A percentile compares a stretch with the other conserved stretches of the same genome.
Conservation (phyloP, 495 filamentous ascomycete genomes). For the Trichoderma parareesei region DNA sequence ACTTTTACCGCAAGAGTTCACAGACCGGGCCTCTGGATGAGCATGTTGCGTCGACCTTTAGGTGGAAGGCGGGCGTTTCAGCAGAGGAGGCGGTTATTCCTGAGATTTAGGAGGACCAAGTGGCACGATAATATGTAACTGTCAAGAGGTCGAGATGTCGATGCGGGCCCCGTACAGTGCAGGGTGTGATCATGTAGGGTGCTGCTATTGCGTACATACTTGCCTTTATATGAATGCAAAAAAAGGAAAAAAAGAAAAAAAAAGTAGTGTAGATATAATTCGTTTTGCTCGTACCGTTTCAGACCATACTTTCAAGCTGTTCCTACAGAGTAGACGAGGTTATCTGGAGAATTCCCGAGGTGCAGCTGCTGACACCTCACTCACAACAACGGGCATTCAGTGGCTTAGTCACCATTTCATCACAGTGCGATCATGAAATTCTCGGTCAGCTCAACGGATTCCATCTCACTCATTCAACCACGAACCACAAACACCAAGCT, state of each 20-base stretch:
- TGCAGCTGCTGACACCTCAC: background rate
- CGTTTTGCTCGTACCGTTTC: no score
- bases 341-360: no score
- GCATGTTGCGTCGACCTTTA: conserved; percentile 28
- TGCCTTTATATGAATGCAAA: background rate
- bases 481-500: background rate
- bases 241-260: background rate
- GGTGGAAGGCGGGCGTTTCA: conserved; percentile 29
- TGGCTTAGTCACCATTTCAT: background rate
- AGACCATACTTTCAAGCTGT: background rate
- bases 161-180: background rate
- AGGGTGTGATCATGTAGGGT: background rate
- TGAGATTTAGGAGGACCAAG: conserved; percentile 3
- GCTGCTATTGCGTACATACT: background rate
- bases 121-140: background rate
- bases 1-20: conserved; percentile 32
- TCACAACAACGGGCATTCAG: background rate
- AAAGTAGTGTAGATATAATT: no score
- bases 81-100: conserved; percentile 25
- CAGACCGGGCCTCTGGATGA: conserved; percentile 25
- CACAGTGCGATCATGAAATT: background rate
- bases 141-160: background rate
- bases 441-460: background rate
- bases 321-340: background rate
- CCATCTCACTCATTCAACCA: background rate